Percentiles rank a stretch among this genome's conserved stretches.
These are phyloP conservation scores for Suhomyces kilbournensis DNA, from an alignment of 805 yeast species.

Conservation along the genomic window DNA sequence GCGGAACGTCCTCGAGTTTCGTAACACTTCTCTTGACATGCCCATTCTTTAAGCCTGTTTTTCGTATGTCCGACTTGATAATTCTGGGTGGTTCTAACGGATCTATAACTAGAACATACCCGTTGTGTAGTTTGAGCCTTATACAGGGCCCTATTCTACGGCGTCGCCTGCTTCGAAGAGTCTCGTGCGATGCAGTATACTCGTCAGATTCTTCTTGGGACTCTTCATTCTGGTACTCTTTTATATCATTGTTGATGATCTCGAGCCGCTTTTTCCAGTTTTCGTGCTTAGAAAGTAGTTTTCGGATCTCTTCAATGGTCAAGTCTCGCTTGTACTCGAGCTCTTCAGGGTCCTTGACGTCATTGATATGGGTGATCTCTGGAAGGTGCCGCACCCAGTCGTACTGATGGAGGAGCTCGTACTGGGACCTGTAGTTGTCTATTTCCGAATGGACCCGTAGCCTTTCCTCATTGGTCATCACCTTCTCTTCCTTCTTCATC, in stretches of 20 bases:
- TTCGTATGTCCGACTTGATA: no score
- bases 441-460: slow-evolving; percentile 53
- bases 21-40: no score
- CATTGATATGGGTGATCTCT: slow-evolving; percentile 48
- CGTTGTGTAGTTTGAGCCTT: slow-evolving; percentile 35
- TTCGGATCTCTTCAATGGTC: slow-evolving; percentile 48
- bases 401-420: slow-evolving; percentile 35
- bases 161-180: slow-evolving; percentile 20
- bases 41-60: no score
- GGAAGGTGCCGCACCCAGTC: slow-evolving; percentile 49
- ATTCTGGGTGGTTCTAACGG: slow-evolving; percentile 31
- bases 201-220: slow-evolving; percentile 23
- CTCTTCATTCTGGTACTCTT: slow-evolving; percentile 12
- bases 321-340: slow-evolving; percentile 47
- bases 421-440: slow-evolving; percentile 49
- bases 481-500: slow-evolving; percentile 63
- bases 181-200: slow-evolving; percentile 21
- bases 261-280: slow-evolving; percentile 36
- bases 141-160: slow-evolving; percentile 34
- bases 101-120: slow-evolving; percentile 37
- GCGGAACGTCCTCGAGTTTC: neutral
- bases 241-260: slow-evolving; percentile 23
- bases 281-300: slow-evolving; percentile 35
- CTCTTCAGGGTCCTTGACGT: slow-evolving; percentile 49
- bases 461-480: slow-evolving; percentile 54